These are phyloP conservation scores for Chlamydomonas reinhardtii DNA, from an alignment of 163 green algal genomes.

Conservation along the genomic window DNA sequence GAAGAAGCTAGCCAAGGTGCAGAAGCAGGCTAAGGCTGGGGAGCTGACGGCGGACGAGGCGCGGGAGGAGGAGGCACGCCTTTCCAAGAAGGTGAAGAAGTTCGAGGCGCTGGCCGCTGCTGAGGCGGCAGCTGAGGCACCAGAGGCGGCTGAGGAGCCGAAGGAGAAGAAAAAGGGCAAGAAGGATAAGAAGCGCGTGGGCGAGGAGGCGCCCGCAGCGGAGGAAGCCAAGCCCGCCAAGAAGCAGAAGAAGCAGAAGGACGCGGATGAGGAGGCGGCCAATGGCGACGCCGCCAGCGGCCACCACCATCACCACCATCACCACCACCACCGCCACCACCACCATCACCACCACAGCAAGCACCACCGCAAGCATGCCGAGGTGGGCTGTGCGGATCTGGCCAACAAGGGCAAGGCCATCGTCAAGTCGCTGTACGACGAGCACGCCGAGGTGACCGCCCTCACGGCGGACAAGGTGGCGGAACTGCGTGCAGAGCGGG, in stretches of 20 bases:
- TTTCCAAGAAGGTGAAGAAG: conserved; percentile 49
- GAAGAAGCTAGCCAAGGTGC: conserved; percentile 53
- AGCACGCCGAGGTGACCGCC: conserved; percentile 66
- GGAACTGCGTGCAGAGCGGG: conserved; percentile 65
- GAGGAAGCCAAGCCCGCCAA: conserved; percentile 12
- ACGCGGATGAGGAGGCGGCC: background rate
- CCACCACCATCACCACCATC: conserved; percentile 11
- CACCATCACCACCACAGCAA: conserved; percentile 43
- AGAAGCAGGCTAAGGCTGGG: conserved; percentile 29
- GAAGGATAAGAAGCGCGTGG: conserved; percentile 20
- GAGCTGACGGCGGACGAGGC: conserved; percentile 48
- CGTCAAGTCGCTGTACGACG: conserved; percentile 77
- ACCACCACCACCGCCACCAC: conserved; percentile 12
- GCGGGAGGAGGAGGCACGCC: conserved; percentile 22
- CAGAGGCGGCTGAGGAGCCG: background rate
- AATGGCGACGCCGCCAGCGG: background rate
- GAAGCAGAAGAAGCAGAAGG: conserved; percentile 26
- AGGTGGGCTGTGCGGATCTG: conserved; percentile 76
- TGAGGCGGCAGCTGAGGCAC: background rate
- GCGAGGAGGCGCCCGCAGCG: background rate
- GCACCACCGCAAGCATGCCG: conserved; percentile 50
- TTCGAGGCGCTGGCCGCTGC: conserved; percentile 3
- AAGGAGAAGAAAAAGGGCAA: conserved; percentile 8
- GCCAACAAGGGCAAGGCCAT: conserved; percentile 66
- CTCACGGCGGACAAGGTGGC: conserved; percentile 61